These are phyloP conservation scores for Penicillium sp. DNA, from an alignment of 2,329 filamentous ascomycete genomes.

Conservation along the genomic window DNA sequence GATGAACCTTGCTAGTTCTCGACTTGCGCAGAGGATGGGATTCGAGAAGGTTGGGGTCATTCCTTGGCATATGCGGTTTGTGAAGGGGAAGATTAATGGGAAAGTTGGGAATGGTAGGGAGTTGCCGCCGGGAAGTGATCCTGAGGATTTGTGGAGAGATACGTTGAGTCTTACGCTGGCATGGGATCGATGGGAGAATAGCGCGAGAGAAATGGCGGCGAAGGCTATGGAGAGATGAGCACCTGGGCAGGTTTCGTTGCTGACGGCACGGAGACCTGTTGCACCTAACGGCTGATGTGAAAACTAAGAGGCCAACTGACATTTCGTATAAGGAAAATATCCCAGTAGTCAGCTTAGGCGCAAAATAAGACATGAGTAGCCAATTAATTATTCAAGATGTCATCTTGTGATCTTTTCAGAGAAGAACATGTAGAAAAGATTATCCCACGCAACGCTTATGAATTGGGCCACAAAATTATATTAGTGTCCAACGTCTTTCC, in stretches of 20 bases:
- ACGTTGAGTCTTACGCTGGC: conserved; percentile 11
- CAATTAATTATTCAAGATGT: too few relatives aligned
- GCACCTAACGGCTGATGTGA: background rate
- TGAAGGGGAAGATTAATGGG: conserved; percentile 10
- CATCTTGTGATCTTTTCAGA: background rate
- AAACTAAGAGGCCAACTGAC: too few relatives aligned
- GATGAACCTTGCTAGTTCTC: conserved; percentile 14
- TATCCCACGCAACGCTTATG: background rate
- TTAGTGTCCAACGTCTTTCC: too few relatives aligned
- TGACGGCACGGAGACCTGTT: background rate
- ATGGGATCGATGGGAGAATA: conserved; percentile 17
- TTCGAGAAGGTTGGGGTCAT: conserved; percentile 14
- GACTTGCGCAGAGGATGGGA: conserved; percentile 20
- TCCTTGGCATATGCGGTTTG: conserved; percentile 18
- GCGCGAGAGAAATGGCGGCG: background rate
- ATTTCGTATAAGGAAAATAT: too few relatives aligned
- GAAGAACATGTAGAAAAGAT: background rate
- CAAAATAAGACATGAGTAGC: too few relatives aligned
- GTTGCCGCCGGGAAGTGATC: conserved; percentile 11
- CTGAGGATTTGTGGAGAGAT: conserved; percentile 20
- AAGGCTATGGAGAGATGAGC: background rate
- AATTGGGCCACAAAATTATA: too few relatives aligned
- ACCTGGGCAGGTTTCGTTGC: accelerated
- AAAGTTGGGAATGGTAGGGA: conserved; percentile 17
- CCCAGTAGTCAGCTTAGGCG: background rate